A percentile compares a stretch with the other conserved stretches of the same genome.
Evolutionary conservation across 306 rosid species (phyloP).

Genomic region (Parietaria judaica): DNA sequence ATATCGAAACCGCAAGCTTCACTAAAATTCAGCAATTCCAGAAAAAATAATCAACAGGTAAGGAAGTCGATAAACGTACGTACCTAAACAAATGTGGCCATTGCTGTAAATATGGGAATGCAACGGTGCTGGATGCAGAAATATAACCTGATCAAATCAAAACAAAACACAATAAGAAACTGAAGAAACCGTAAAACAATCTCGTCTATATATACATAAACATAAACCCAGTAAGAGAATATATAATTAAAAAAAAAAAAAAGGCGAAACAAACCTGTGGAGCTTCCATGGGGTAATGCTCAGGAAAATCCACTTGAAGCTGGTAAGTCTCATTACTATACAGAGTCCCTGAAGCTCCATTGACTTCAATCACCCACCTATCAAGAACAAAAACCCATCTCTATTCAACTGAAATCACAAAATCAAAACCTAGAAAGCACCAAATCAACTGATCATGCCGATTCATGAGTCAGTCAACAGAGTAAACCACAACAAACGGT

Average conservation of each 20-base stretch:
- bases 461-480: background rate
- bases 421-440: constrained; percentile 3
- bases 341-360: constrained; percentile 96
- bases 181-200: background rate
- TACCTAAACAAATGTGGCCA: constrained; percentile 98
- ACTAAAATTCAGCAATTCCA: background rate
- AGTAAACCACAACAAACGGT: background rate
- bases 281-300: constrained; percentile 99
- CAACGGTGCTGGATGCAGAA: constrained; percentile 92
- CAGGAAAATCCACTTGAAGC: constrained; percentile 99
- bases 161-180: constrained; percentile 2
- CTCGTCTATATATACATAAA: background rate
- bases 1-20: background rate
- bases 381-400: constrained; percentile 1
- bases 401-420: constrained; percentile 21
- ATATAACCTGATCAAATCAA: constrained; percentile 63
- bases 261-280: constrained; percentile 77
- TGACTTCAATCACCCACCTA: constrained; percentile 97
- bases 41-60: background rate
- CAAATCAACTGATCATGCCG: constrained; percentile 1
- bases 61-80: constrained; percentile 24
- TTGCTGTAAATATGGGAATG: constrained; percentile 99
- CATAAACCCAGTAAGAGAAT: constrained; percentile 11
- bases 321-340: constrained; percentile 83
- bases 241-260: background rate